Percentiles rank a stretch among this genome's conserved stretches.
Conservation (phyloP, 257 asterid species). For the Capsicum pubescens region DNA sequence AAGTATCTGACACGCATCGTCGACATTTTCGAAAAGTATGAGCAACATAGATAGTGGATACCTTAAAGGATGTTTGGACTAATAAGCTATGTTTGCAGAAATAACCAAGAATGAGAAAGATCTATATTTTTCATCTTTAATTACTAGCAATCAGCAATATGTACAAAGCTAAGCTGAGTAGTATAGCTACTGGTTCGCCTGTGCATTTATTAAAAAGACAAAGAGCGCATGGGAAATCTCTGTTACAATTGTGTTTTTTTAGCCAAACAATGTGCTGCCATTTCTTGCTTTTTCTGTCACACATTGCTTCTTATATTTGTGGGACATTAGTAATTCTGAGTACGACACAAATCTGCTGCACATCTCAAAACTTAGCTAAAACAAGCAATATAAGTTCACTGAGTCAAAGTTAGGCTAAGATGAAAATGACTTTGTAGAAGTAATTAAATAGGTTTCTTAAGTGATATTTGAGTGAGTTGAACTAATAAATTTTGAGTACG, state of each 20-base stretch:
- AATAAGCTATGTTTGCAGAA: background rate
- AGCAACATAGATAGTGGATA: too few relatives aligned
- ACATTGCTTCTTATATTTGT: slow-evolving; percentile 12
- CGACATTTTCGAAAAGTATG: background rate
- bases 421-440: background rate
- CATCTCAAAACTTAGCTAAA: background rate
- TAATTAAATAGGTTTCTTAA: background rate
- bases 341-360: slow-evolving; percentile 2
- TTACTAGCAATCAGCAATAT: background rate
- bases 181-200: slow-evolving; percentile 1
- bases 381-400: background rate
- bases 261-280: slow-evolving; percentile 4
- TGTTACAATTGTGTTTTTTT: slow-evolving; percentile 10
- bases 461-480: background rate
- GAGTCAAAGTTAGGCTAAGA: background rate
- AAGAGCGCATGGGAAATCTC: slow-evolving; percentile 24
- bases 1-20: background rate
- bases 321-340: background rate
- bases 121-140: background rate
- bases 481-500: background rate
- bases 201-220: slow-evolving; percentile 13
- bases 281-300: background rate
- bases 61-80: background rate
- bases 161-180: background rate
- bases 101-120: background rate